These are phyloP conservation scores for Cryptosporidium tyzzeri DNA, from an alignment of 169 alveolate genomes.

Conservation along the genomic window DNA sequence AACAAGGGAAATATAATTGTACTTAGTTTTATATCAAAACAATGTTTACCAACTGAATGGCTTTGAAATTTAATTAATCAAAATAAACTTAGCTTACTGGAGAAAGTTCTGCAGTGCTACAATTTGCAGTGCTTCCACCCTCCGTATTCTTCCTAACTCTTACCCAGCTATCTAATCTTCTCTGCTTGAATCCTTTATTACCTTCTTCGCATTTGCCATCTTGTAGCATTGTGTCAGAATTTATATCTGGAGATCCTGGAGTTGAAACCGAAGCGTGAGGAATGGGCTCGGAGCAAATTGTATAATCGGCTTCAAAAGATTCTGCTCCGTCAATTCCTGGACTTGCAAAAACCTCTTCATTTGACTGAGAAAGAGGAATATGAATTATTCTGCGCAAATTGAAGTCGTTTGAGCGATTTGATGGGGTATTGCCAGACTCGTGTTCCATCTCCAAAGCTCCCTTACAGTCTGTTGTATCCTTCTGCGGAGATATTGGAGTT, in stretches of 20 bases:
- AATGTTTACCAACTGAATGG: not conserved
- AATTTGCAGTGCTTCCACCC: slow-evolving; percentile 43
- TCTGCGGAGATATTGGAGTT: slow-evolving; percentile 47
- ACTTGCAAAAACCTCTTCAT: slow-evolving; percentile 47
- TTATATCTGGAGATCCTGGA: slow-evolving; percentile 10
- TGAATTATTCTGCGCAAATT: slow-evolving; percentile 49
- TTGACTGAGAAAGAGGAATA: slow-evolving; percentile 74
- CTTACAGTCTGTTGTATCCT: not conserved
- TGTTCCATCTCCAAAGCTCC: not conserved
- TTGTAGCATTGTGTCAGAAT: not conserved
- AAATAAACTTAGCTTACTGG: slow-evolving; percentile 3
- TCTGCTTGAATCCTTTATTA: slow-evolving; percentile 58
- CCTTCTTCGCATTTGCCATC: slow-evolving; percentile 13
- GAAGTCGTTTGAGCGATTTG: slow-evolving; percentile 9
- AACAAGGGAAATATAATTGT: not conserved
- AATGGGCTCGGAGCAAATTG: not conserved
- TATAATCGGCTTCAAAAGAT: not conserved
- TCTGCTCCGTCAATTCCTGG: slow-evolving; percentile 20
- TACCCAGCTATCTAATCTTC: slow-evolving; percentile 70
- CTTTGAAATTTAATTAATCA: not conserved
- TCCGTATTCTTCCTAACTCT: slow-evolving; percentile 25
- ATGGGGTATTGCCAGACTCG: not conserved
- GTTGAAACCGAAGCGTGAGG: not conserved
- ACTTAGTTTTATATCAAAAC: not conserved
- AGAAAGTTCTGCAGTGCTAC: slow-evolving; percentile 67